Percentiles rank a stretch among this genome's conserved stretches.
Conservation (phyloP, 208 protist species). For the Leishmania tropica region DNA sequence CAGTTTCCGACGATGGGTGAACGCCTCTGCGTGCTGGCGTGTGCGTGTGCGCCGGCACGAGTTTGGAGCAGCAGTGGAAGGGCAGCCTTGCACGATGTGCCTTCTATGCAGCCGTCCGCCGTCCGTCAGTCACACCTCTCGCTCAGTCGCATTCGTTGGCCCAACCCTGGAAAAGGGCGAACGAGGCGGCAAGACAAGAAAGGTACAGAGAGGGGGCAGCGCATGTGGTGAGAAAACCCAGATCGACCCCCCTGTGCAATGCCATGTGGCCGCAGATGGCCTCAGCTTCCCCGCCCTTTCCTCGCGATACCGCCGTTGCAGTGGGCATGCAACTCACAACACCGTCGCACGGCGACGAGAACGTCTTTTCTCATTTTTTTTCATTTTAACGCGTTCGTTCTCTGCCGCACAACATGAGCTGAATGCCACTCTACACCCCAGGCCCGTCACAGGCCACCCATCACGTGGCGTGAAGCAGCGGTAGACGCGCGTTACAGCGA, state of each 20-base stretch:
- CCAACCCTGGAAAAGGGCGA: background rate
- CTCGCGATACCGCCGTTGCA: background rate
- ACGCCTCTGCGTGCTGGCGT: background rate
- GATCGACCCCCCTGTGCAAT: background rate
- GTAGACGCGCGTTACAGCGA: too few species aligned
- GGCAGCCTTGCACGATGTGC: background rate
- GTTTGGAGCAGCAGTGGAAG: background rate
- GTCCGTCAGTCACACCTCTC: background rate
- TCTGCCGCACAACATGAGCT: background rate
- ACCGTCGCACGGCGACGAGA: background rate
- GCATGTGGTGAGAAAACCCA: background rate
- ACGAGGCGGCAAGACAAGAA: background rate
- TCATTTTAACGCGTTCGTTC: background rate
- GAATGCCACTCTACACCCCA: background rate
- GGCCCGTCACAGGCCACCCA: background rate
- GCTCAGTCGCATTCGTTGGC: background rate
- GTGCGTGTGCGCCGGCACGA: background rate
- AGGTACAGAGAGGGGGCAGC: background rate
- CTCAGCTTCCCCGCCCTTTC: background rate
- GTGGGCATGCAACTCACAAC: background rate
- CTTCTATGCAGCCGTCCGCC: background rate
- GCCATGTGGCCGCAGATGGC: background rate
- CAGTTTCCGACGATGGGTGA: background rate
- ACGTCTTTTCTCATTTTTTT: background rate
- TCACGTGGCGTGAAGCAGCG: background rate